Percentiles rank a stretch among this genome's conserved stretches.
Evolutionary conservation across 2,329 filamentous ascomycete genomes (phyloP).

Genomic region (Didymella segeticola): DNA sequence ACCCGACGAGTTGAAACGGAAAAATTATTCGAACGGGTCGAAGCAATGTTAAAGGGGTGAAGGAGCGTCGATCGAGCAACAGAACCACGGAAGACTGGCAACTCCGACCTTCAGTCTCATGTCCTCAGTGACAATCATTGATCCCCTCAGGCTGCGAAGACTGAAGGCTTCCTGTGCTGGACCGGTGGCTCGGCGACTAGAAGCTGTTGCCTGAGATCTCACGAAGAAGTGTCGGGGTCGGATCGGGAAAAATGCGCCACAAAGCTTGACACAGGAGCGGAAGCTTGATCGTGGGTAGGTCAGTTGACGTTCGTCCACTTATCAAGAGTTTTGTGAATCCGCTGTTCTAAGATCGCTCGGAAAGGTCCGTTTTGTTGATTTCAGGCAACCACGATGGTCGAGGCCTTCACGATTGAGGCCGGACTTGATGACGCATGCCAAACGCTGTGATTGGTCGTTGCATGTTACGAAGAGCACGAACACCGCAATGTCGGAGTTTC

Average conservation of each 20-base stretch:
- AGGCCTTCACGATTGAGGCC: not conserved
- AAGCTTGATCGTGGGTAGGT: not conserved
- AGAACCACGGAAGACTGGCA: too few species aligned
- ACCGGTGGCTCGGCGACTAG: not conserved
- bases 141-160: too few species aligned
- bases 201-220: not conserved
- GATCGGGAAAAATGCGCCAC: not conserved
- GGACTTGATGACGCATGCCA: conserved; percentile 8
- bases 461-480: not conserved
- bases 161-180: too few species aligned
- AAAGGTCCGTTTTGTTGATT: not conserved
- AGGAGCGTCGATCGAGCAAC: too few species aligned
- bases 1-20: not conserved
- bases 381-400: conserved; percentile 7
- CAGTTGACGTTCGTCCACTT: not conserved
- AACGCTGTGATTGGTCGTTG: conserved; percentile 2
- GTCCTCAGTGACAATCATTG: too few species aligned
- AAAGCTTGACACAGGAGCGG: not conserved
- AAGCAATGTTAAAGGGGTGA: not conserved
- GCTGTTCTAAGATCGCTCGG: not conserved
- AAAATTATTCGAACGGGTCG: not conserved
- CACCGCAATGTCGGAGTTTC: not conserved
- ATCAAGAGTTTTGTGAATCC: not conserved
- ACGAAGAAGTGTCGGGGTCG: not conserved
- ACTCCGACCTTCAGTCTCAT: too few species aligned